phyloP scores from a whole-genome alignment of 257 asterid genomes.

The Gentiana dahurica region DNA sequence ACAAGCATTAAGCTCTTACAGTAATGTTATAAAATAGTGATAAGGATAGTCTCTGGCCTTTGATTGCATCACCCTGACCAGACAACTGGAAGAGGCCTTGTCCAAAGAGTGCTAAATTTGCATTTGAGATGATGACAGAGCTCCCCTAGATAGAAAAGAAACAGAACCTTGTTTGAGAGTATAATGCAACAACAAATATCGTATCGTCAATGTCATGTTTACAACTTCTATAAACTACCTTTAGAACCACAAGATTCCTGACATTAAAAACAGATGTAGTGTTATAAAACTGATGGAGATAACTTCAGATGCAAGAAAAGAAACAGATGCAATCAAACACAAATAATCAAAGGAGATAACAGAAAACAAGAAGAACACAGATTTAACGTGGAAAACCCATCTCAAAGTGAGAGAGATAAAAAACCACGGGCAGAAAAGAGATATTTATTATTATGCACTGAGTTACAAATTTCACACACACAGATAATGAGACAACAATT shows the following conservation, averaged over 20 bases:
- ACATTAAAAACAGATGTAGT: constrained; percentile 86
- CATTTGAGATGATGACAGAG: constrained; percentile 85
- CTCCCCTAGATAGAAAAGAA: constrained; percentile 43
- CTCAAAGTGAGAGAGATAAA: no score
- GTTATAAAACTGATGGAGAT: no score
- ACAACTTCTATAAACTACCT: constrained; percentile 35
- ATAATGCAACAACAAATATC: constrained; percentile 7
- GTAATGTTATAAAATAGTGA: constrained; percentile 84
- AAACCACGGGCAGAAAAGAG: no score
- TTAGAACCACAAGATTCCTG: constrained; percentile 92
- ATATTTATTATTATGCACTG: no score
- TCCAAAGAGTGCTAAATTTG: constrained; percentile 78
- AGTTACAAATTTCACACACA: no score
- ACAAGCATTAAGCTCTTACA: constrained; percentile 40
- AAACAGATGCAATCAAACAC: no score
- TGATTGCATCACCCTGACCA: constrained; percentile 88
- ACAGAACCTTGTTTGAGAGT: constrained; percentile 1
- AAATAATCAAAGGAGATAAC: no score
- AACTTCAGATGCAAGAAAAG: no score
- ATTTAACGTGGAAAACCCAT: no score
- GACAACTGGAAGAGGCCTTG: constrained; percentile 77
- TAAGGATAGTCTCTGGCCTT: constrained; percentile 82
- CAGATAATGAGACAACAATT: no score
- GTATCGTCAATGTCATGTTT: constrained; percentile 1
- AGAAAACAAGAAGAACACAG: no score